Conservation (phyloP, 1,139 yeast genomes). For the Geotrichum restrictum region DNA sequence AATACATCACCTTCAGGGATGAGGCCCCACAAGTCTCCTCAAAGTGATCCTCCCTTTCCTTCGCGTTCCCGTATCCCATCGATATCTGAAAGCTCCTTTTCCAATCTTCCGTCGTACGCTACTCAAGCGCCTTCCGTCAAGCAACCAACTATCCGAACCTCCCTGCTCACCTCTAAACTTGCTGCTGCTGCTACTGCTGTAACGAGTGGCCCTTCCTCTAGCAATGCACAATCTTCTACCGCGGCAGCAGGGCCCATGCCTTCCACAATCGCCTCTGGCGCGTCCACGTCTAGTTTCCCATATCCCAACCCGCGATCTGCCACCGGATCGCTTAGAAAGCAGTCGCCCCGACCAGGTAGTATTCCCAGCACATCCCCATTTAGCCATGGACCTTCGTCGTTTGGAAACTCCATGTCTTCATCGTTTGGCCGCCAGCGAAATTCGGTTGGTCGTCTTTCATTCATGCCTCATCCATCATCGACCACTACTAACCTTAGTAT, state of each 20-base stretch:
- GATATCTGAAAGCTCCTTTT: slow-evolving; percentile 7
- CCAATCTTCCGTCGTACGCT: background rate
- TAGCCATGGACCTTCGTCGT: slow-evolving; percentile 2
- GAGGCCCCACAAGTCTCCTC: slow-evolving; percentile 16
- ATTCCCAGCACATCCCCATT: slow-evolving; percentile 11
- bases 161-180: slow-evolving; percentile 26
- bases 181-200: slow-evolving; percentile 34
- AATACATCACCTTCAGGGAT: slow-evolving; percentile 4
- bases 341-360: slow-evolving; percentile 13
- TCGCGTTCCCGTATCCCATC: slow-evolving; percentile 11
- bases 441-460: slow-evolving; percentile 23
- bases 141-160: slow-evolving; percentile 23
- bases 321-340: slow-evolving; percentile 21
- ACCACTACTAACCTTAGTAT: slow-evolving; percentile 34
- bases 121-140: background rate
- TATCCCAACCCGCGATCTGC: slow-evolving; percentile 24
- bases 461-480: slow-evolving; percentile 31
- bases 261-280: slow-evolving; percentile 6
- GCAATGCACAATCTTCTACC: slow-evolving; percentile 19
- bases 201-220: slow-evolving; percentile 23
- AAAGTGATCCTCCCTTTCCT: slow-evolving; percentile 15
- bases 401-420: slow-evolving; percentile 4
- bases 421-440: slow-evolving; percentile 13
- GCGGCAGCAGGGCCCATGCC: slow-evolving; percentile 9
- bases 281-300: slow-evolving; percentile 21